phyloP scores from a whole-genome alignment of 1,284 basidiomycete species.

The Boletus semigastroideus region DNA sequence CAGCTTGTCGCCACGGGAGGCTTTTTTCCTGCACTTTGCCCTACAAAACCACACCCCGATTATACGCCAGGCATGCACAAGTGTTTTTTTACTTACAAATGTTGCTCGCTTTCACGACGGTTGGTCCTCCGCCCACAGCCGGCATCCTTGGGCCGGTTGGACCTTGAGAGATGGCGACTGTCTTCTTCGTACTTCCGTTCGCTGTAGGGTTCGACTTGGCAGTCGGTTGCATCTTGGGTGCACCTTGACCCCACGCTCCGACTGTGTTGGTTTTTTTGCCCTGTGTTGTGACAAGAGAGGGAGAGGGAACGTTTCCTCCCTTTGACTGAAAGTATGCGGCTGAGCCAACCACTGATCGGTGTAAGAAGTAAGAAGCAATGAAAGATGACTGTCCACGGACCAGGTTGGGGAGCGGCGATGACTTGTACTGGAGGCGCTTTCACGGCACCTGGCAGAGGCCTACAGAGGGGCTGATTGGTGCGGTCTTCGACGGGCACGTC shows the following conservation, averaged over 20 bases:
- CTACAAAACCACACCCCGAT: conserved; percentile 8
- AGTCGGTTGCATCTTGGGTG: conserved; percentile 11
- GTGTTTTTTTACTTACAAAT: conserved; percentile 25
- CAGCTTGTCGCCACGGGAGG: conserved; percentile 14
- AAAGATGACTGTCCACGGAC: conserved; percentile 22
- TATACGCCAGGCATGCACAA: neutral
- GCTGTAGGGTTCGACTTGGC: conserved; percentile 21
- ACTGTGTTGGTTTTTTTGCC: conserved; percentile 3
- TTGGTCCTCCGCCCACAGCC: conserved; percentile 28
- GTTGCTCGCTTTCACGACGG: conserved; percentile 28
- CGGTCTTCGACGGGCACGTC: conserved; percentile 50
- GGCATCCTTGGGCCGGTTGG: conserved; percentile 11
- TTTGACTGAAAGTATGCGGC: conserved; percentile 35
- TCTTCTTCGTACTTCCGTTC: conserved; percentile 23
- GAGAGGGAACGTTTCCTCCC: neutral
- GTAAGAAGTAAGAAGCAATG: conserved; percentile 1
- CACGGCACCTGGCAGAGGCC: conserved; percentile 48
- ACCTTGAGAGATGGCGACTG: conserved; percentile 6
- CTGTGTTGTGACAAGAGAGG: neutral
- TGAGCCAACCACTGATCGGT: conserved; percentile 41
- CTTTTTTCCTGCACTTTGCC: conserved; percentile 13
- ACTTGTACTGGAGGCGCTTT: conserved; percentile 33
- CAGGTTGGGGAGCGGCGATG: conserved; percentile 27
- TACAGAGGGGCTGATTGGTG: conserved; percentile 55
- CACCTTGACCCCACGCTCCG: conserved; percentile 21